Evolutionary conservation across 441 rosid species (phyloP).

Genomic region (Gossypium schwendimanii): DNA sequence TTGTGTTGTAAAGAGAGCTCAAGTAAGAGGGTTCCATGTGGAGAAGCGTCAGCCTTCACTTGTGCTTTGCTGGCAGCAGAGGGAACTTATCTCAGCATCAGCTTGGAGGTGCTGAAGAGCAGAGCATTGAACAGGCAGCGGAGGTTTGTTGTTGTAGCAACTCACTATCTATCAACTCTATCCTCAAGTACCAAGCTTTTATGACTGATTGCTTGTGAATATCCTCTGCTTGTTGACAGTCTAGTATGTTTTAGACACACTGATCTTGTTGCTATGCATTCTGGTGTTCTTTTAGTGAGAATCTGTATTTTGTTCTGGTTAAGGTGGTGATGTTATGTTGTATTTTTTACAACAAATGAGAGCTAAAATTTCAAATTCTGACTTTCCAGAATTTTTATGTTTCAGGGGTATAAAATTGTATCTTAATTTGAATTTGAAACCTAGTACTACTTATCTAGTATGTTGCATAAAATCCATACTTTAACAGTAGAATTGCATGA

Average conservation of each 20-base stretch:
- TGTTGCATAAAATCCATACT: neutral
- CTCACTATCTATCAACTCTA: constrained; percentile 20
- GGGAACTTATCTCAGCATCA: constrained; percentile 54
- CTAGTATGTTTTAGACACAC: constrained; percentile 16
- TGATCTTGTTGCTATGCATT: constrained; percentile 18
- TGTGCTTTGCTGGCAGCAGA: constrained; percentile 57
- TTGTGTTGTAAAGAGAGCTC: constrained; percentile 45
- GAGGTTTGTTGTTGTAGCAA: constrained; percentile 21
- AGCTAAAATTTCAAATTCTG: constrained; percentile 10
- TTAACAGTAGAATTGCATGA: neutral
- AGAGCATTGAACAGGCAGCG: constrained; percentile 17
- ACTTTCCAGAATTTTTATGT: constrained; percentile 8
- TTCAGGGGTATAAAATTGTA: neutral
- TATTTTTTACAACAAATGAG: constrained; percentile 18
- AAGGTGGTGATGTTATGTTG: constrained; percentile 15
- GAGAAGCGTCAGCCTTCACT: constrained; percentile 55
- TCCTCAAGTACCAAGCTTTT: constrained; percentile 17
- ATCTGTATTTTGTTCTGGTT: constrained; percentile 14
- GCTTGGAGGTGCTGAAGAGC: constrained; percentile 56
- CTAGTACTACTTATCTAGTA: too few species aligned
- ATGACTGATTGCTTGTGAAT: constrained; percentile 21
- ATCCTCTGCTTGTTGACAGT: constrained; percentile 22
- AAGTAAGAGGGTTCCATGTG: constrained; percentile 57
- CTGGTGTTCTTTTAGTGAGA: constrained; percentile 9
- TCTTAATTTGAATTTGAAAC: constrained; percentile 8